A percentile compares a stretch with the other conserved stretches of the same genome.
Conservation (phyloP, 805 yeast species). For the Kuraishia capsulata region DNA sequence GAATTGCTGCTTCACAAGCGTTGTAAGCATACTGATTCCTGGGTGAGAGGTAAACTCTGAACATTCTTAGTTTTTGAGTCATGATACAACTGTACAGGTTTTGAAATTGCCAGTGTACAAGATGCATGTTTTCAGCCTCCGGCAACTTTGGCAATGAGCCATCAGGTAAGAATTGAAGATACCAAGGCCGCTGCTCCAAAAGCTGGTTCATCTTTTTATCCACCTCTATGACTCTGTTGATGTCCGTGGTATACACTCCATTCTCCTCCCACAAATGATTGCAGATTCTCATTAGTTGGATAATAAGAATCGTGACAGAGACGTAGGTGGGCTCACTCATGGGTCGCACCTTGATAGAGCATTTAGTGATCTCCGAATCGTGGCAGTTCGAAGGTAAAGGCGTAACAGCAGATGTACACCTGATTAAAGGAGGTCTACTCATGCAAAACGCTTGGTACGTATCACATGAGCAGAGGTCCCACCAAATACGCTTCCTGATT, state of each 20-base stretch:
- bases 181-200: conserved; percentile 7
- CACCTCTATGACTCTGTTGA: conserved; percentile 4
- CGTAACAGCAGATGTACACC: conserved; percentile 13
- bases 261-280: conserved; percentile 11
- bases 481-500: conserved; percentile 20
- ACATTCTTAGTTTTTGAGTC: conserved; percentile 9
- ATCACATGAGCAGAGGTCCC: conserved; percentile 14
- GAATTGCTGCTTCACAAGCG: conserved; percentile 17
- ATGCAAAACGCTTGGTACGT: conserved; percentile 7
- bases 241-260: conserved; percentile 3
- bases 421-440: conserved; percentile 9
- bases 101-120: conserved; percentile 10
- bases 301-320: conserved; percentile 9
- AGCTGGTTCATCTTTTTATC: conserved; percentile 5
- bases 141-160: conserved; percentile 8
- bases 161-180: conserved; percentile 6
- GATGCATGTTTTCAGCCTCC: not conserved
- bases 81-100: conserved; percentile 11
- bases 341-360: conserved; percentile 3
- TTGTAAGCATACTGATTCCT: conserved; percentile 10
- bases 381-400: conserved; percentile 23
- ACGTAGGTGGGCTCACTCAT: conserved; percentile 10
- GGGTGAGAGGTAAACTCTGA: conserved; percentile 12
- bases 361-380: conserved; percentile 16
- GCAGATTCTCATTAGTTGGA: conserved; percentile 8